Conservation (phyloP, 1,284 basidiomycete genomes). For the Ustilago xerochloae region DNA sequence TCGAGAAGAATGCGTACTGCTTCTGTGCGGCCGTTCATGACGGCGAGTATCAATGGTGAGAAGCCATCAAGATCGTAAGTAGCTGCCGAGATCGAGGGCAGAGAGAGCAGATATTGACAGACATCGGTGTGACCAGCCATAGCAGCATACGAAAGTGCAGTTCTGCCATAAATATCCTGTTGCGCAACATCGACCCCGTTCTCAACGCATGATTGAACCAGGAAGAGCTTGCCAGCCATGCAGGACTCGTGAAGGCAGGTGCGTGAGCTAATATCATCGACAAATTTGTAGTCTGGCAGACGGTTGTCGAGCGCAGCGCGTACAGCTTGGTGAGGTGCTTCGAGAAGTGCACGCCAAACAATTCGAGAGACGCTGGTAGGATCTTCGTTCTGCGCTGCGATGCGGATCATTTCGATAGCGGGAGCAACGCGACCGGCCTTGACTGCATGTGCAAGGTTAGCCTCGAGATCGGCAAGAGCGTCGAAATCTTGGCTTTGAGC, state of each 20-base stretch:
- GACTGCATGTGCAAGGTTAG: constrained; percentile 56
- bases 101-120: constrained; percentile 81
- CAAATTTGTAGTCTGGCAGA: constrained; percentile 82
- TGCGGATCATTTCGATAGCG: constrained; percentile 56
- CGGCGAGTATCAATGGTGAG: constrained; percentile 91
- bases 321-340: constrained; percentile 53
- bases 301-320: constrained; percentile 53
- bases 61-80: constrained; percentile 78
- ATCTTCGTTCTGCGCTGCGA: constrained; percentile 57
- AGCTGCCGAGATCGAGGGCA: constrained; percentile 79
- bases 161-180: constrained; percentile 88
- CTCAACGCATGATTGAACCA: constrained; percentile 84
- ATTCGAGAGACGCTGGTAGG: constrained; percentile 58
- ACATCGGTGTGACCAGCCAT: constrained; percentile 87
- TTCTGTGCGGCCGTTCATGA: constrained; percentile 83
- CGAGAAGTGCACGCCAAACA: constrained; percentile 64
- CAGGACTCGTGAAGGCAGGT: constrained; percentile 95
- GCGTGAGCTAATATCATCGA: constrained; percentile 97
- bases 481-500: constrained; percentile 57
- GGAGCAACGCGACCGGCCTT: constrained; percentile 51
- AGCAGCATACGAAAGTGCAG: constrained; percentile 93
- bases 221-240: constrained; percentile 81
- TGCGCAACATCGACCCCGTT: constrained; percentile 78
- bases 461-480: constrained; percentile 62
- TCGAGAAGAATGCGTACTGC: constrained; percentile 72